Evolutionary conservation across 2,329 filamentous ascomycete genomes (phyloP), one percentile per base, ranked within the genome.

Genomic region (Alternaria novae-zelandiae): DNA sequence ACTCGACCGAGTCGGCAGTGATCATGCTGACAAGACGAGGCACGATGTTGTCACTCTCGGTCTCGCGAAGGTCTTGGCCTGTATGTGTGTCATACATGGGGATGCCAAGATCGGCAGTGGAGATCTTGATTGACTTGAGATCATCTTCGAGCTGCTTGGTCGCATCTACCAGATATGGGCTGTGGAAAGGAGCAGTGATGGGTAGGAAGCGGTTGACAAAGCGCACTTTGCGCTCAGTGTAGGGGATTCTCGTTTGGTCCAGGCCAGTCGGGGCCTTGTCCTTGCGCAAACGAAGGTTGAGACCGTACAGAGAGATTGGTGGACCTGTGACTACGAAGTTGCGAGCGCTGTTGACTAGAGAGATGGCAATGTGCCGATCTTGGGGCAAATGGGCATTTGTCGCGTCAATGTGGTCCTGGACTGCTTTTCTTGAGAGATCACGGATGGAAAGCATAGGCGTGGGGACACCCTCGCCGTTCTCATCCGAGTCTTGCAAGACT

Each of bases 381-480:
- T 91, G 84, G 0, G 96, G 96, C 61, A 99, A 87, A 83, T 99
- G 97, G 79, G 97, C 90, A 82, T 99, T 99, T 69, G 96, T 99
- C 13, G 91, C 92, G 82, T 98, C 91, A 71, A 99, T 97, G 82
- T 98, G 95, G 81, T 95, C 94, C 82, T 99, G 94, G 12, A 99
- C 93, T 70, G 96, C 92, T 46, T 90, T 87, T 74, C 91, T 89
- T 0, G 95, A 91, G 26, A 99, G 88, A 77, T 99, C 96, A 54
- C 96, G 93, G 70, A 99, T 97, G 75, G 96, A 98, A 70, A 99
- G 84, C 96, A 99, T 99, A 45, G 96, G 96, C 2, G 96, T 98
- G 2, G 96, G 96, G 6, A 87, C 88, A n/a, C 96, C 96, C 83
- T 99, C 96, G 56, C 96, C 95, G 79, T 96, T 90, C 78, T 97